Conservation (phyloP, 2,329 filamentous ascomycete genomes). For the Monilinia laxa region DNA sequence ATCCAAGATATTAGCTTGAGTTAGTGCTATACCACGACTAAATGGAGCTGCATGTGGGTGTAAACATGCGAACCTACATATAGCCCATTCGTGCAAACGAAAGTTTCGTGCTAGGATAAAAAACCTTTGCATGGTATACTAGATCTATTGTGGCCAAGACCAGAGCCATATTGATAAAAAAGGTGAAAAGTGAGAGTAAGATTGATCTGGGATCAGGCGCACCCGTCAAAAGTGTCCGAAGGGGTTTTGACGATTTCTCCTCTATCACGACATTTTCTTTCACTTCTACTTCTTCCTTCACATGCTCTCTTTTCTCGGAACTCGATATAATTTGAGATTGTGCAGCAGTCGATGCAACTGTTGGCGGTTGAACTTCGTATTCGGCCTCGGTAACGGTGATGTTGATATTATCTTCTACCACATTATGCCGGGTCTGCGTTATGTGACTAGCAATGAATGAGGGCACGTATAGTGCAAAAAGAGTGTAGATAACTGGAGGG, state of each 20-base stretch:
- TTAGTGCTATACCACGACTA: not conserved
- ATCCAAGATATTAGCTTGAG: not conserved
- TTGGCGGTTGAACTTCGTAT: slow-evolving; percentile 40
- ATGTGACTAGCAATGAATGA: slow-evolving; percentile 61
- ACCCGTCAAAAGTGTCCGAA: slow-evolving; percentile 71
- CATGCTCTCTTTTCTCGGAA: slow-evolving; percentile 41
- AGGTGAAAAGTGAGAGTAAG: slow-evolving; percentile 63
- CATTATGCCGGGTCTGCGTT: slow-evolving; percentile 55
- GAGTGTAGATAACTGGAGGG: slow-evolving; percentile 54
- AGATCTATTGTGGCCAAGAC: slow-evolving; percentile 73
- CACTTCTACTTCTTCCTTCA: slow-evolving; percentile 57
- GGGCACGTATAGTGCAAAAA: slow-evolving; percentile 65
- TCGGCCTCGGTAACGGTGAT: slow-evolving; percentile 52
- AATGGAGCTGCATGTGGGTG: not conserved
- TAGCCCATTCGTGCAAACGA: slow-evolving; percentile 87
- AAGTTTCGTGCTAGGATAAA: slow-evolving; percentile 70
- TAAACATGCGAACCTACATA: slow-evolving; percentile 46
- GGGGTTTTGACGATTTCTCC: slow-evolving; percentile 54
- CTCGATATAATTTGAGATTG: slow-evolving; percentile 34
- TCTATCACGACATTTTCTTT: slow-evolving; percentile 61
- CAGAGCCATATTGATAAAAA: slow-evolving; percentile 69
- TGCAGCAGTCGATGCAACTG: slow-evolving; percentile 33
- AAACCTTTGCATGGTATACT: slow-evolving; percentile 68
- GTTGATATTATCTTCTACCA: slow-evolving; percentile 60
- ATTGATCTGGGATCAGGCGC: slow-evolving; percentile 70